These are phyloP conservation scores for Tolypocladium guangdongense DNA, from an alignment of 2,329 filamentous ascomycete species.

Conservation along the genomic window DNA sequence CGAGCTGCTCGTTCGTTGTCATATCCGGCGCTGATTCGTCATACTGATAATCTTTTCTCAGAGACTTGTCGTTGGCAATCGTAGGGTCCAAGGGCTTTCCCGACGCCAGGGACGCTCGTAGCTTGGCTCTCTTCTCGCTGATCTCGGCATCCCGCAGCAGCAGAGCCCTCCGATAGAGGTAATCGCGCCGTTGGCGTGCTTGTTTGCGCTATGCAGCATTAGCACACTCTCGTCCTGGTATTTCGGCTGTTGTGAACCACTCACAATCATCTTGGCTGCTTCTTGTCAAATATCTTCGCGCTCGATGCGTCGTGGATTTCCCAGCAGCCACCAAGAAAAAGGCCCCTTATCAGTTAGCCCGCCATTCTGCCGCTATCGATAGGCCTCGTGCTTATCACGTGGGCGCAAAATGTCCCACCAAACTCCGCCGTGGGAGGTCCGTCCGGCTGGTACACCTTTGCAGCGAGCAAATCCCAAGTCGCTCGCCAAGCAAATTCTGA, in stretches of 20 bases:
- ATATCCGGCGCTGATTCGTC: slow-evolving; percentile 71
- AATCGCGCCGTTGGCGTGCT: slow-evolving; percentile 30
- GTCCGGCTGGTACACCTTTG: slow-evolving; percentile 6
- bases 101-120: slow-evolving; percentile 76
- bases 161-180: slow-evolving; percentile 83
- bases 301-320: not conserved
- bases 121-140: slow-evolving; percentile 77
- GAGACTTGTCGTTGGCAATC: slow-evolving; percentile 74
- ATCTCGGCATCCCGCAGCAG: slow-evolving; percentile 86
- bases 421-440: slow-evolving; percentile 13
- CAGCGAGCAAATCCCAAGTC: slow-evolving; percentile 4
- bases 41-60: slow-evolving; percentile 85
- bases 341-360: slow-evolving; percentile 21
- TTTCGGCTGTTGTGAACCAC: not conserved
- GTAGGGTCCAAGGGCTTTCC: slow-evolving; percentile 75
- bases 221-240: slow-evolving; percentile 1
- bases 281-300: not conserved
- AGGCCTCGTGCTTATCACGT: slow-evolving; percentile 23
- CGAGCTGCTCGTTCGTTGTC: slow-evolving; percentile 55
- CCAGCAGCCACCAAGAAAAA: slow-evolving; percentile 11
- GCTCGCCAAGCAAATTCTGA: slow-evolving; percentile 2
- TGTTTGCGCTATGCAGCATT: slow-evolving; percentile 25
- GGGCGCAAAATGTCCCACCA: slow-evolving; percentile 29
- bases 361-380: slow-evolving; percentile 7
- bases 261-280: slow-evolving; percentile 2